Evolutionary conservation across 2,329 filamentous ascomycete species (phyloP), one percentile per base, ranked within the genome.

Genomic region (Nectriaceae sp.): DNA sequence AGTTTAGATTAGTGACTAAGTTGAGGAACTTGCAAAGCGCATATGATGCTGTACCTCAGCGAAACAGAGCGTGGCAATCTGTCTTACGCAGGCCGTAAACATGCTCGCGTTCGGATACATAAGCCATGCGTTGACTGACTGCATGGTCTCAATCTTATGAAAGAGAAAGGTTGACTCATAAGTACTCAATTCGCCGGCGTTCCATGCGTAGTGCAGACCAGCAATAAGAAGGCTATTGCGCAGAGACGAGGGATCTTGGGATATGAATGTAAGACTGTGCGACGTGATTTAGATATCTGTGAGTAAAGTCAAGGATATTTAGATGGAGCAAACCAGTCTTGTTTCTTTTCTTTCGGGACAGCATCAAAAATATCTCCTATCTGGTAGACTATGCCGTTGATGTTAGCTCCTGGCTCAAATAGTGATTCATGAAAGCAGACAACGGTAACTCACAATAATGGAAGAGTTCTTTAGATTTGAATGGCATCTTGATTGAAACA

Each of bases 81-180:
- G 50, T 20, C 50, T 50, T 0, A 59, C 42, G 5, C 50, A 59
- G 3, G 42, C 21, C 1, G 39, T 35, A 4, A 49, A 53, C 13
- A 33, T 18, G 11, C 44, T 47, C 0, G 22, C 40, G 2, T 39
- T 19, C 0, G 48, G 26, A 2, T 46, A n/a, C 1, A 26, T 15
- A 0, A 61, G 38, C 21, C 47, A 54, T 0, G 10, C 29, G 5
- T 61, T 61, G 4, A 61, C 39, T 2, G 50, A 19, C 2, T 43
- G 48, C 42, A 61, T 54, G 1, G 50, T 40, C n/a, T 60, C 54
- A 5, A 53, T 42, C 40, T 60, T 61, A 42, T 60, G 58, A 5
- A 57, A 54, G 2, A 61, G 21, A 11, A 57, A 46, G 0, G 58
- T 60, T 2, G 52, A 41, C 13, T 60, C 58, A 21, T 52, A 59